These are phyloP conservation scores for Salix arbutifolia DNA, from an alignment of 345 rosid species.

Conservation along the genomic window DNA sequence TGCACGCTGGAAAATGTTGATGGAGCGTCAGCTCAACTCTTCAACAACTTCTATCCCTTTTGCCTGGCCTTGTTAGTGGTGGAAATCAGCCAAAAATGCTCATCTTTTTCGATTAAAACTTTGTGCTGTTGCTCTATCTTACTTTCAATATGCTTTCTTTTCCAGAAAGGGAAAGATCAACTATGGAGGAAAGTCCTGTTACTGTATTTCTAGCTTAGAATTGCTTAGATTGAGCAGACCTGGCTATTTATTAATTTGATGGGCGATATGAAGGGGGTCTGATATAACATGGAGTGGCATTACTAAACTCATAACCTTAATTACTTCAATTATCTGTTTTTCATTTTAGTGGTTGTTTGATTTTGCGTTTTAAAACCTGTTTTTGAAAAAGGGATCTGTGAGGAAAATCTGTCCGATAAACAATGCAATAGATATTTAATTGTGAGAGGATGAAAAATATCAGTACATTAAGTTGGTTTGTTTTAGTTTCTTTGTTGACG, in stretches of 20 bases:
- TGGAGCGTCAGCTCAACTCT: slow-evolving; percentile 54
- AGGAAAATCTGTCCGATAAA: too few species aligned
- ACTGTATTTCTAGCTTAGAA: neutral
- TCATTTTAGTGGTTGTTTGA: too few species aligned
- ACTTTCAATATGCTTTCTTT: neutral
- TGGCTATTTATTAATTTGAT: neutral
- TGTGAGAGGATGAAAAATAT: too few species aligned
- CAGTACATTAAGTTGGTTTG: too few species aligned
- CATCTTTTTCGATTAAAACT: neutral
- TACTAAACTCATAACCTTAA: neutral
- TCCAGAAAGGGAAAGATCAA: too few species aligned
- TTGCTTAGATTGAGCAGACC: neutral
- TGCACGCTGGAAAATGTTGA: slow-evolving; percentile 73
- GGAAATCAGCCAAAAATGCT: neutral
- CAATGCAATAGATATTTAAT: too few species aligned
- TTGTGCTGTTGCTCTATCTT: neutral
- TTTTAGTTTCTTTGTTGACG: too few species aligned
- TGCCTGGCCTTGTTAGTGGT: neutral
- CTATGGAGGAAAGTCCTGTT: too few species aligned
- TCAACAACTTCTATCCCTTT: neutral
- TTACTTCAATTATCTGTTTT: neutral
- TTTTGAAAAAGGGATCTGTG: too few species aligned
- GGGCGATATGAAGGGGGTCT: neutral
- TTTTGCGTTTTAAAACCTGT: too few species aligned
- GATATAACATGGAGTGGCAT: neutral